A percentile compares a stretch with the other conserved stretches of the same genome.
Conservation (phyloP, 345 rosid genomes). For the Raphanus raphanistrum region DNA sequence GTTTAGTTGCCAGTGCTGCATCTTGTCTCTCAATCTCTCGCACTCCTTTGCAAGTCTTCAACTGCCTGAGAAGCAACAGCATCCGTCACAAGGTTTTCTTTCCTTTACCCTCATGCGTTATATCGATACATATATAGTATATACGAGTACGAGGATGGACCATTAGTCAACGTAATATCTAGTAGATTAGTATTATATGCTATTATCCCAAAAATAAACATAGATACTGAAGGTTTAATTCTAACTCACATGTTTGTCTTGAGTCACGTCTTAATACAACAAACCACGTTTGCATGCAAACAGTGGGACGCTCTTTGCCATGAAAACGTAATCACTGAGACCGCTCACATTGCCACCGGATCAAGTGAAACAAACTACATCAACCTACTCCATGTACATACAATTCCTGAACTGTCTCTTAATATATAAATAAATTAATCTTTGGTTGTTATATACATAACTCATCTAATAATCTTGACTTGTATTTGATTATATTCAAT, state of each 20-base stretch:
- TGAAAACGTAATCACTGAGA: conserved; percentile 45
- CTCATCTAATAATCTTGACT: background rate
- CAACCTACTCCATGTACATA: conserved; percentile 50
- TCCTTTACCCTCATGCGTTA: background rate
- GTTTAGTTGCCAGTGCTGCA: conserved; percentile 58
- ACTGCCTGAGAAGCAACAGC: conserved; percentile 41
- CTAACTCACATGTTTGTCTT: background rate
- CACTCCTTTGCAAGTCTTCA: conserved; percentile 47
- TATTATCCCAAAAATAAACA: background rate
- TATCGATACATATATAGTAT: background rate
- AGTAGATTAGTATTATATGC: background rate
- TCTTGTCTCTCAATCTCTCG: conserved; percentile 62
- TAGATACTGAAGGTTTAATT: background rate
- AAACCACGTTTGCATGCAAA: background rate
- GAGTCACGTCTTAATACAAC: background rate
- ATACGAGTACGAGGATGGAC: background rate
- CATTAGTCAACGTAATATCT: background rate
- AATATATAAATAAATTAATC: background rate
- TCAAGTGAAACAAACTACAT: conserved; percentile 51
- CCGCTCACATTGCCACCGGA: conserved; percentile 49
- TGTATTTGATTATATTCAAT: background rate
- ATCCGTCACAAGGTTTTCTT: conserved; percentile 50
- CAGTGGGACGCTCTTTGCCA: conserved; percentile 77
- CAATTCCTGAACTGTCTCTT: background rate
- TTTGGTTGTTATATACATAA: background rate